Percentiles rank a stretch among this genome's conserved stretches.
Conservation (phyloP, 2,329 filamentous ascomycete species). For the Aquanectria penicillioides region DNA sequence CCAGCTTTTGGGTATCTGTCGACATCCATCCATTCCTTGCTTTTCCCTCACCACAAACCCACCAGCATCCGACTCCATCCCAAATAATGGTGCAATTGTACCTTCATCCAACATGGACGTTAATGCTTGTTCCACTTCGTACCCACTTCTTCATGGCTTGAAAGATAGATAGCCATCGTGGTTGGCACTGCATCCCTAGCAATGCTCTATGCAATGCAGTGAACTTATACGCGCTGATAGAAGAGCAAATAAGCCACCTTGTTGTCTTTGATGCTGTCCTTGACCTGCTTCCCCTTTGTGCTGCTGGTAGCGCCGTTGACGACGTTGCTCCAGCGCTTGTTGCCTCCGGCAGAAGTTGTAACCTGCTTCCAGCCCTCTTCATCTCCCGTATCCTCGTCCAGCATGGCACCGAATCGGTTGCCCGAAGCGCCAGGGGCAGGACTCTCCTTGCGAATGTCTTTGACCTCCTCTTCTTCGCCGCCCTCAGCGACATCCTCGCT, state of each 20-base stretch:
- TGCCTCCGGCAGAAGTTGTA: constrained; percentile 65
- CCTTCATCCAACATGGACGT: constrained; percentile 42
- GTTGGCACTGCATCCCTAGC: background rate
- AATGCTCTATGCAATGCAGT: background rate
- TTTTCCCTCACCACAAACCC: constrained; percentile 32
- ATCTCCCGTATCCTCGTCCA: constrained; percentile 73
- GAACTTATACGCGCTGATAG: constrained; percentile 79
- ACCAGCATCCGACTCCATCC: constrained; percentile 38
- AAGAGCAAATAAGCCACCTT: constrained; percentile 98
- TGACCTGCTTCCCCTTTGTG: constrained; percentile 65
- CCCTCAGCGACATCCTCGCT: constrained; percentile 90
- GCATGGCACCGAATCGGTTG: constrained; percentile 80
- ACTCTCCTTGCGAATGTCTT: constrained; percentile 57
- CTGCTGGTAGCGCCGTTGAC: constrained; percentile 71
- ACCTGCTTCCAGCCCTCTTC: constrained; percentile 89
- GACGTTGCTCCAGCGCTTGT: constrained; percentile 76
- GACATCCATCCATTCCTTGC: constrained; percentile 31
- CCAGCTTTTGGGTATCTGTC: constrained; percentile 35
- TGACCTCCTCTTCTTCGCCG: constrained; percentile 79
- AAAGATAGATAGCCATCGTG: constrained; percentile 8
- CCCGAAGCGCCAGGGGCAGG: constrained; percentile 53
- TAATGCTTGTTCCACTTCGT: constrained; percentile 36
- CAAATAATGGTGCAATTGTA: constrained; percentile 36
- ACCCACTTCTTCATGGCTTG: constrained; percentile 31
- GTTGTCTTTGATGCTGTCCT: constrained; percentile 83